Percentiles rank a stretch among this genome's conserved stretches.
Evolutionary conservation across 768 basidiomycete species (phyloP).

Genomic region (Boletellus emodensis): DNA sequence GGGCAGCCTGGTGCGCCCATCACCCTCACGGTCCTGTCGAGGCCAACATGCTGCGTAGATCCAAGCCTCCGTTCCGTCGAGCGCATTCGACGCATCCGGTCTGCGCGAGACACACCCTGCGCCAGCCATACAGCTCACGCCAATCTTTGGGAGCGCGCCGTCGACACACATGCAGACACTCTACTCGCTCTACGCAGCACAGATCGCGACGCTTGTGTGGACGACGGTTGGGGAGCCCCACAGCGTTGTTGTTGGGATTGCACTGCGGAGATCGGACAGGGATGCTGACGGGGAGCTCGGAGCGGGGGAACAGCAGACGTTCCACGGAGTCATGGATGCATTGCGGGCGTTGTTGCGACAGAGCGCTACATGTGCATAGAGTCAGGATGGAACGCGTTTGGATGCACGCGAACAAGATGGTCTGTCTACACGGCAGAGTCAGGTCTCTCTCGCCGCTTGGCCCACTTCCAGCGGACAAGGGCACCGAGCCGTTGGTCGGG

Average conservation of each 20-base stretch:
- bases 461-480: conserved; percentile 67
- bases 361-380: no score
- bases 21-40: not conserved
- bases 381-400: no score
- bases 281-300: conserved; percentile 23
- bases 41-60: conserved; percentile 45
- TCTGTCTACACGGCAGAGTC: no score
- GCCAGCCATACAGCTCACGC: conserved; percentile 69
- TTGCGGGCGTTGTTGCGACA: conserved; percentile 35
- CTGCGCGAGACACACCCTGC: conserved; percentile 24
- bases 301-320: conserved; percentile 42
- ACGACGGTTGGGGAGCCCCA: conserved; percentile 46
- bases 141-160: conserved; percentile 72
- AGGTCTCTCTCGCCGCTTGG: conserved; percentile 31
- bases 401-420: no score
- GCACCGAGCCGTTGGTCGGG: conserved; percentile 50
- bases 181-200: conserved; percentile 78
- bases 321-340: conserved; percentile 49
- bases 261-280: conserved; percentile 44
- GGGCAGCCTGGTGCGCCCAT: conserved; percentile 65
- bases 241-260: conserved; percentile 72
- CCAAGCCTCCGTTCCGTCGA: conserved; percentile 71
- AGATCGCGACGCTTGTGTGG: conserved; percentile 86
- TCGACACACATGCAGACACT: conserved; percentile 67
- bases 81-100: conserved; percentile 44